These are phyloP conservation scores for Botrytis pseudocinerea DNA, from an alignment of 2,329 filamentous ascomycete genomes.

Conservation along the genomic window DNA sequence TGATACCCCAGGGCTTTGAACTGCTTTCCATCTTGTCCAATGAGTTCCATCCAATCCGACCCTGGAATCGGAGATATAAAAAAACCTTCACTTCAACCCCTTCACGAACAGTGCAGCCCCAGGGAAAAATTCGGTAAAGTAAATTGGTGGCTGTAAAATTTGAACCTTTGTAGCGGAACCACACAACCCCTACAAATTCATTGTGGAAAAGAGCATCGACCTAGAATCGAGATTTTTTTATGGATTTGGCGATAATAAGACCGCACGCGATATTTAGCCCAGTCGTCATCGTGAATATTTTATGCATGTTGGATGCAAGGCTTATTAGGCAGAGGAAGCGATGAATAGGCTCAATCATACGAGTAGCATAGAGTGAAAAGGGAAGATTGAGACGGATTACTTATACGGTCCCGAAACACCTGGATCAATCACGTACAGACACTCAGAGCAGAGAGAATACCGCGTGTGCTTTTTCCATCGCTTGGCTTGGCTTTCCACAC, in stretches of 20 bases:
- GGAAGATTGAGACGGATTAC: not conserved
- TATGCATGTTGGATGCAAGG: constrained; percentile 15
- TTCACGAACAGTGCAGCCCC: constrained; percentile 20
- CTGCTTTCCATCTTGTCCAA: not conserved
- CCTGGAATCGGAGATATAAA: constrained; percentile 10
- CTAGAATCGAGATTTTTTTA: constrained; percentile 13
- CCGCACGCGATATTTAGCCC: constrained; percentile 2
- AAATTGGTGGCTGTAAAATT: not conserved
- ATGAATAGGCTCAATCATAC: not conserved
- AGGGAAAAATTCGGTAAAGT: constrained; percentile 17
- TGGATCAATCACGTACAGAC: constrained; percentile 1
- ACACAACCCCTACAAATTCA: constrained; percentile 2
- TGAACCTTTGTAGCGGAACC: constrained; percentile 3
- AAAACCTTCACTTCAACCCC: constrained; percentile 10
- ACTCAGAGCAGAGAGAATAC: not conserved
- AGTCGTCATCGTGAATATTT: constrained; percentile 15
- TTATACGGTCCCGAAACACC: not conserved
- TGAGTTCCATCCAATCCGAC: constrained; percentile 2
- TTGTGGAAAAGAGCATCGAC: not conserved
- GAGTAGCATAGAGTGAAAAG: not conserved
- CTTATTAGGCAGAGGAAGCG: not conserved
- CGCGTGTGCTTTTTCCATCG: not conserved
- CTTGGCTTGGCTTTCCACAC: constrained; percentile 1
- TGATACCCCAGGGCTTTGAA: not conserved
- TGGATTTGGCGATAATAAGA: constrained; percentile 11